Conservation (phyloP, 805 yeast species). For the Wickerhamomyces sydowiorum region DNA sequence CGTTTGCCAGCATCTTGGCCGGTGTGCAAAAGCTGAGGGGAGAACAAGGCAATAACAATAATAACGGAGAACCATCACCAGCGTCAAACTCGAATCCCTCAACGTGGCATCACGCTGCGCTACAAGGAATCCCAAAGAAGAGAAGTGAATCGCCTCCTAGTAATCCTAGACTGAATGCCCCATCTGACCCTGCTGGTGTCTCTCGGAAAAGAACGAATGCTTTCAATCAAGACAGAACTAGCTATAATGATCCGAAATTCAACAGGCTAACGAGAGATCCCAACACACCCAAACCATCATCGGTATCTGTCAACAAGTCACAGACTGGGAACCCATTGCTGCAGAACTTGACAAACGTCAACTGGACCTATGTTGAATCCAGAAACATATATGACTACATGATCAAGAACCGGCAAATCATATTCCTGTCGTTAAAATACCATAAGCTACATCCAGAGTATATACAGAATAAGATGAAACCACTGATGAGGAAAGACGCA, state of each 20-base stretch:
- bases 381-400: conserved; percentile 57
- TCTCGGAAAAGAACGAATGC: conserved; percentile 17
- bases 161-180: not conserved
- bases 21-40: conserved; percentile 59
- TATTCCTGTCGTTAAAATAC: conserved; percentile 64
- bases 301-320: conserved; percentile 53
- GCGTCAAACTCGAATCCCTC: too few species aligned
- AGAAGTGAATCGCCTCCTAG: conserved; percentile 2
- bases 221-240: conserved; percentile 16
- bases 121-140: not conserved
- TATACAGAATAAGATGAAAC: conserved; percentile 49
- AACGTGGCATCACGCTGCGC: conserved; percentile 1
- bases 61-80: not conserved
- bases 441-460: conserved; percentile 77
- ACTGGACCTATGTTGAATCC: conserved; percentile 45
- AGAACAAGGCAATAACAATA: conserved; percentile 2
- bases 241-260: conserved; percentile 10
- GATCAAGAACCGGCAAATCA: conserved; percentile 47
- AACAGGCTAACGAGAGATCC: conserved; percentile 9
- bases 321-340: conserved; percentile 73
- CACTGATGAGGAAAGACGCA: conserved; percentile 36
- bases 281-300: conserved; percentile 16
- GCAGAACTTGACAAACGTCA: conserved; percentile 44
- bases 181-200: not conserved
- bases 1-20: conserved; percentile 65